A percentile compares a stretch with the other conserved stretches of the same genome.
Evolutionary conservation across 75 land plant genomes (phyloP).

Genomic region (Gnetum montanum): DNA sequence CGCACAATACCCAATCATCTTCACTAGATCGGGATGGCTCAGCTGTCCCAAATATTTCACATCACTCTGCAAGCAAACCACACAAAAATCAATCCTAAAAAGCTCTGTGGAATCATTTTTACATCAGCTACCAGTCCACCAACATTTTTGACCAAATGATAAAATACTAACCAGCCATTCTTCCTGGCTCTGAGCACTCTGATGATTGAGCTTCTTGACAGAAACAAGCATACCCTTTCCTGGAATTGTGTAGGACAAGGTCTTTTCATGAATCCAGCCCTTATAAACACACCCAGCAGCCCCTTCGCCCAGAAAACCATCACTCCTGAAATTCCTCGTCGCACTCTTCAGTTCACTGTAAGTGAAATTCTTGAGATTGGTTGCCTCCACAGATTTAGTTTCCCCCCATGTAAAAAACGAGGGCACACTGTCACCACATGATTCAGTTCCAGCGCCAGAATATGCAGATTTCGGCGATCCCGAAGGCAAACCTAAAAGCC

Average conservation of each 20-base stretch:
- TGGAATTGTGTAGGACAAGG: constrained; percentile 25
- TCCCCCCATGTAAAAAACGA: too few relatives aligned
- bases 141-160: not conserved
- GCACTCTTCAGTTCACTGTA: constrained; percentile 44
- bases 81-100: too few relatives aligned
- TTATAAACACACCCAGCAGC: constrained; percentile 55
- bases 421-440: too few relatives aligned
- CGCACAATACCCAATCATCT: constrained; percentile 47
- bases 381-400: too few relatives aligned
- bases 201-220: constrained; percentile 50
- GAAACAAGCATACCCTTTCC: constrained; percentile 44
- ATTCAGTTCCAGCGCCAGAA: too few relatives aligned
- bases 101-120: too few relatives aligned
- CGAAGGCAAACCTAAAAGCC: too few relatives aligned
- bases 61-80: constrained; percentile 27
- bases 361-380: constrained; percentile 34
- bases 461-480: too few relatives aligned
- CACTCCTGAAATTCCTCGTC: constrained; percentile 45
- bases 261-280: constrained; percentile 47
- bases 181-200: constrained; percentile 51
- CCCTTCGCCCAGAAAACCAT: constrained; percentile 50
- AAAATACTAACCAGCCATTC: constrained; percentile 56
- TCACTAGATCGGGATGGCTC: constrained; percentile 55
- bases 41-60: constrained; percentile 49
- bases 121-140: too few relatives aligned